Evolutionary conservation across 441 rosid species (phyloP), one percentile per base, ranked within the genome.

Genomic region (Pelargonium exstipulatum): DNA sequence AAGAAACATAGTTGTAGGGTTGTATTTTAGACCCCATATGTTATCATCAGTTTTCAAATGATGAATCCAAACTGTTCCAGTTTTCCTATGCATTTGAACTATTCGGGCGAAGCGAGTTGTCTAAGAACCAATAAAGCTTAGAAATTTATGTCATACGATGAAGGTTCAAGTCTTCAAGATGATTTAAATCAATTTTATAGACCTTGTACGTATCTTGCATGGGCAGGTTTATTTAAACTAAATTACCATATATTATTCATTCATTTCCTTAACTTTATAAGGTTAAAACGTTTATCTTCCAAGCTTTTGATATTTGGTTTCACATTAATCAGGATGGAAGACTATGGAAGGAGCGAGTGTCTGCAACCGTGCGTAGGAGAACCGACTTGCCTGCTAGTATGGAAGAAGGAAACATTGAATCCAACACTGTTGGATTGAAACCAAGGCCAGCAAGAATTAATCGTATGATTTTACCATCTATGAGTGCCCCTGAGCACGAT

Each of bases 261-360:
- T 9, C 49, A 45, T 10, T 8, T 2, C 49, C n/a, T 13, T 45
- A 45, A 45, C n/a, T 8, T 1, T 45, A 9, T 4, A 1, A 45
- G 13, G 13, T 45, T 9, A 45, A 45, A 45, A 45, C 2, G 2
- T 45, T 45, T 45, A 45, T 45, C 13, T 9, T 13, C 49, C 49
- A 45, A 45, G 49, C 12, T 45, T 45, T 45, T 45, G 49, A 45
- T 45, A 45, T 45, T 9, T 9, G n/a, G 49, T 45, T 45, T 13
- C 49, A 9, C n/a, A 45, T 9, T 45, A 9, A 49, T n/a, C 55
- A 49, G 55, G 55, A 49, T 13, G 55, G 55, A n/a, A 49, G 55
- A 49, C 55, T 49, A 14, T 49, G 55, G 55, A 49, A 49, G 55
- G 55, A 49, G 55, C 55, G 55, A 12, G 55, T 49, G n/a, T 49